A percentile compares a stretch with the other conserved stretches of the same genome.
Evolutionary conservation across 2,329 filamentous ascomycete species (phyloP).

Genomic region (Sarocladium oryzae): DNA sequence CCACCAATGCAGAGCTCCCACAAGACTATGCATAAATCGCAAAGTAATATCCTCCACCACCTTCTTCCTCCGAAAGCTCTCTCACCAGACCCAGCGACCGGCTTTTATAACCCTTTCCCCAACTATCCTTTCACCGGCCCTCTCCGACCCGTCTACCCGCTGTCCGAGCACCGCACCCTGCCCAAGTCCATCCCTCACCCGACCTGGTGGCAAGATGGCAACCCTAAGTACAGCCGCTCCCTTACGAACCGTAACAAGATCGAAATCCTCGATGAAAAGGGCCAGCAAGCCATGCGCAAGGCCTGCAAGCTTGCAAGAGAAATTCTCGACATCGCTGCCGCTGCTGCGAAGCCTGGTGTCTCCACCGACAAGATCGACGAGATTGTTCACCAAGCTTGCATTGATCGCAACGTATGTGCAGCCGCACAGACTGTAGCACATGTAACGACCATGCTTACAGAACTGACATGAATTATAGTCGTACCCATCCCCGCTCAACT

Average conservation of each 20-base stretch:
- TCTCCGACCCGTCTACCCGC: slow-evolving; percentile 79
- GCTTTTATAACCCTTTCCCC: slow-evolving; percentile 87
- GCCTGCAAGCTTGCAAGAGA: slow-evolving; percentile 83
- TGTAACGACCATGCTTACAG: not conserved
- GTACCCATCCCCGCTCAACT: slow-evolving; percentile 92
- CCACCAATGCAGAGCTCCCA: slow-evolving; percentile 58
- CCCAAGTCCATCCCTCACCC: slow-evolving; percentile 77
- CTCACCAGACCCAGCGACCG: slow-evolving; percentile 87
- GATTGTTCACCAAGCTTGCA: slow-evolving; percentile 87
- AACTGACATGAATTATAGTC: slow-evolving; percentile 46
- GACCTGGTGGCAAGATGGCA: slow-evolving; percentile 82
- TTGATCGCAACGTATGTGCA: slow-evolving; percentile 76
- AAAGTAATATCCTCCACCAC: slow-evolving; percentile 67
- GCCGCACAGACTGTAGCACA: too few relatives aligned
- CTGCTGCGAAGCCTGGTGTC: slow-evolving; percentile 78
- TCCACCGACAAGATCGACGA: slow-evolving; percentile 95
- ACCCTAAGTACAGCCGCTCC: slow-evolving; percentile 53
- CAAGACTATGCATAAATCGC: slow-evolving; percentile 66
- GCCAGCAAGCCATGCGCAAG: slow-evolving; percentile 85
- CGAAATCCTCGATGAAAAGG: slow-evolving; percentile 70
- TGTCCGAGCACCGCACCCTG: slow-evolving; percentile 65
- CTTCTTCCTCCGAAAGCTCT: slow-evolving; percentile 72
- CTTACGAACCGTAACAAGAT: slow-evolving; percentile 73
- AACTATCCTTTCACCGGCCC: slow-evolving; percentile 75
- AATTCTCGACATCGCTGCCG: slow-evolving; percentile 85